Percentiles rank a stretch among this genome's conserved stretches.
phyloP scores from a whole-genome alignment of 257 asterid species.

The Verbascum thapsus region DNA sequence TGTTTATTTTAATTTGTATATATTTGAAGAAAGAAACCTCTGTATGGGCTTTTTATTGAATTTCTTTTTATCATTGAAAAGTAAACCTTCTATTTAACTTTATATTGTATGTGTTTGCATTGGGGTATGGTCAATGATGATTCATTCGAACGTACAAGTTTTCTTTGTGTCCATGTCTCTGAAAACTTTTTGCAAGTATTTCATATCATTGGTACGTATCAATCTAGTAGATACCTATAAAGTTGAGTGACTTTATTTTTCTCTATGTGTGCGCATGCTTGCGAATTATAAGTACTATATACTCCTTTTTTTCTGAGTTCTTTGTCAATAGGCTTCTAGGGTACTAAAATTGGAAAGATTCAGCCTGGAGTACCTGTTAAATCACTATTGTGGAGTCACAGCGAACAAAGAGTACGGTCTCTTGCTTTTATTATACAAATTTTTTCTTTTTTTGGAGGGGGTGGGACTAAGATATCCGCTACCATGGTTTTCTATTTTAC shows the following conservation, averaged over 20 bases:
- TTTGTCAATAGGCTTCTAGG: slow-evolving; percentile 78
- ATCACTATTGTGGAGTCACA: slow-evolving; percentile 81
- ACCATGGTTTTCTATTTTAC: slow-evolving; percentile 23
- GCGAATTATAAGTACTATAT: slow-evolving; percentile 2
- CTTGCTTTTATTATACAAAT: slow-evolving; percentile 31
- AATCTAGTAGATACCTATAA: slow-evolving; percentile 1
- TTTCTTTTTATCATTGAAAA: slow-evolving; percentile 2
- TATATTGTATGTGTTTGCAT: background rate
- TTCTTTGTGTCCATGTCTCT: background rate
- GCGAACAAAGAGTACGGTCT: slow-evolving; percentile 91
- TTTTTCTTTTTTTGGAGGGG: too few species aligned
- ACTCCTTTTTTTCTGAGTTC: slow-evolving; percentile 28
- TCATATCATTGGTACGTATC: background rate
- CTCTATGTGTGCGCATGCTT: background rate
- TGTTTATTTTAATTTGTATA: slow-evolving; percentile 13
- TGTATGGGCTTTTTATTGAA: background rate
- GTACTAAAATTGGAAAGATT: slow-evolving; percentile 83
- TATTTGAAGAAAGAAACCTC: background rate
- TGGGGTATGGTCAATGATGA: background rate
- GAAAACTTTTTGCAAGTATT: background rate
- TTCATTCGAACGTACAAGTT: slow-evolving; percentile 4
- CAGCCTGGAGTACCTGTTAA: slow-evolving; percentile 85
- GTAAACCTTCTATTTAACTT: background rate
- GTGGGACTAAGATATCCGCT: slow-evolving; percentile 17
- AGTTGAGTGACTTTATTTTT: background rate